A percentile compares a stretch with the other conserved stretches of the same genome.
Evolutionary conservation across 1,284 basidiomycete genomes (phyloP).

Genomic region (Ustilago shanxiensis): DNA sequence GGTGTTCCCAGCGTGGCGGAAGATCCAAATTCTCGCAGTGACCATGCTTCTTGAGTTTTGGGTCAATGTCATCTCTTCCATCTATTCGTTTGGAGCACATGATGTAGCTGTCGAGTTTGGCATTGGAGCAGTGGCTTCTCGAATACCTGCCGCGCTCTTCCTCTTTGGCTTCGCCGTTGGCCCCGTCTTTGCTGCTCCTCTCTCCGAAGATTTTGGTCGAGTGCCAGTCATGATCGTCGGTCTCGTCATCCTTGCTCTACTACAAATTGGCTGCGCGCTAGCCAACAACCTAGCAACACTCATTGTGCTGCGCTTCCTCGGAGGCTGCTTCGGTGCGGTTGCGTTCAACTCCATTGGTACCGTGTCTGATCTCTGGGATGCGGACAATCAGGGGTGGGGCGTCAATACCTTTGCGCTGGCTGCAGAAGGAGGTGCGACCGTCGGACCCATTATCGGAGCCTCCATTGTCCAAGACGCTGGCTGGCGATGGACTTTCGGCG

Average conservation of each 20-base stretch:
- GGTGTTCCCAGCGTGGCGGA: constrained; percentile 30
- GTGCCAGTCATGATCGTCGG: constrained; percentile 43
- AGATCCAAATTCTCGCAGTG: constrained; percentile 46
- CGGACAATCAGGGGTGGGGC: constrained; percentile 58
- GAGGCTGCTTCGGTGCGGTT: constrained; percentile 55
- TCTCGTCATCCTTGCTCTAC: constrained; percentile 30
- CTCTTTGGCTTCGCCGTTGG: constrained; percentile 57
- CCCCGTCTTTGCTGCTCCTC: constrained; percentile 47
- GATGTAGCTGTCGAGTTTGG: constrained; percentile 41
- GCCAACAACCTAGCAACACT: constrained; percentile 48
- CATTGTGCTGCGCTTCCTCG: constrained; percentile 57
- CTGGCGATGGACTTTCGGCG: constrained; percentile 63
- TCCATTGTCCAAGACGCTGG: constrained; percentile 43
- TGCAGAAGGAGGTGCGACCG: constrained; percentile 52
- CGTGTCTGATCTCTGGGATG: constrained; percentile 55
- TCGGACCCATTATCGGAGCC: constrained; percentile 54
- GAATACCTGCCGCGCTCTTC: constrained; percentile 50
- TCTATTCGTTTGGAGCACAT: constrained; percentile 46
- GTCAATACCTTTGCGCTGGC: constrained; percentile 59
- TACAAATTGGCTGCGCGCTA: constrained; percentile 55
- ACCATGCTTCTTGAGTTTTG: constrained; percentile 41
- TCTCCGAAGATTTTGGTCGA: constrained; percentile 60
- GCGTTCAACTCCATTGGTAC: constrained; percentile 62
- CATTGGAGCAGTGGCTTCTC: constrained; percentile 27
- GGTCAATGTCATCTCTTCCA: constrained; percentile 53